These are phyloP conservation scores for Amanita brunnescens DNA, from an alignment of 768 basidiomycete species.

Conservation along the genomic window DNA sequence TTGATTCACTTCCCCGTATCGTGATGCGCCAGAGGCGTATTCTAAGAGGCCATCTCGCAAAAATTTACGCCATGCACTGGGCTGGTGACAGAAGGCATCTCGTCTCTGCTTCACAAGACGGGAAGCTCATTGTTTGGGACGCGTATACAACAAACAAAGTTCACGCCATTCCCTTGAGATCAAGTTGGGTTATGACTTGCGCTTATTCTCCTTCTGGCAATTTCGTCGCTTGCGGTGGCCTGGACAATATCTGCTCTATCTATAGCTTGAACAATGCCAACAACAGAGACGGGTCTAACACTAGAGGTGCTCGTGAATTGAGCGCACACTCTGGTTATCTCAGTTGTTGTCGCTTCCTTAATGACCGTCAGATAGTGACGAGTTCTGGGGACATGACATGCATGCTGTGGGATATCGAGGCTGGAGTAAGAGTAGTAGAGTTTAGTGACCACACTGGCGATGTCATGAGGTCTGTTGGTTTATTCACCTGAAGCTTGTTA, in stretches of 20 bases:
- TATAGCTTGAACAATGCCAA: constrained; percentile 74
- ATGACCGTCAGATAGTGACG: constrained; percentile 97
- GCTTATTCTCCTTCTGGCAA: constrained; percentile 96
- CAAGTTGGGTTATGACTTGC: constrained; percentile 99
- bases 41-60: constrained; percentile 94
- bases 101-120: constrained; percentile 99
- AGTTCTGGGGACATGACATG: constrained; percentile 99
- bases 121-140: constrained; percentile 99
- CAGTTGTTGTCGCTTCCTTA: constrained; percentile 97
- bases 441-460: constrained; percentile 99
- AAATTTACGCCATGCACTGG: constrained; percentile 99
- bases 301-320: constrained; percentile 89
- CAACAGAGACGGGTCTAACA: constrained; percentile 56
- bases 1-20: constrained; percentile 91
- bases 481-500: constrained; percentile 10
- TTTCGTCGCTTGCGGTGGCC: constrained; percentile 96
- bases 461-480: constrained; percentile 86
- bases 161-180: constrained; percentile 95
- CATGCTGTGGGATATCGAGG: constrained; percentile 99
- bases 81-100: constrained; percentile 94
- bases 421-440: constrained; percentile 94
- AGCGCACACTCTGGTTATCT: constrained; percentile 98
- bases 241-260: constrained; percentile 99
- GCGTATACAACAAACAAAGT: constrained; percentile 99
- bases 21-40: constrained; percentile 94